These are phyloP conservation scores for Diplodia seriata DNA, from an alignment of 2,329 filamentous ascomycete species.

Conservation along the genomic window DNA sequence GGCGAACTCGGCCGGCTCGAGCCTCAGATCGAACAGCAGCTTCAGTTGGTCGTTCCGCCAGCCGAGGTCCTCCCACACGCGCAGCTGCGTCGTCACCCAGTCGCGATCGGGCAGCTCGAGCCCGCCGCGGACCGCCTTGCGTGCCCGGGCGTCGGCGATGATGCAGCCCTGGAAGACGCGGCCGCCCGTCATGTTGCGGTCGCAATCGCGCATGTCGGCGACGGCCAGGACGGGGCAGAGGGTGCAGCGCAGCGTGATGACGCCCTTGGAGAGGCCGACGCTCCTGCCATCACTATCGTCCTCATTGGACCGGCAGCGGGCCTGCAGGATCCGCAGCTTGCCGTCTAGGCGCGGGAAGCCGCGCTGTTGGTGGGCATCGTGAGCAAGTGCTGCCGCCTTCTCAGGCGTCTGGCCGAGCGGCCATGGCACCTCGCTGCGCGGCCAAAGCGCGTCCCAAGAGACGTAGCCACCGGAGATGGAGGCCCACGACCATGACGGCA, in stretches of 20 bases:
- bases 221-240: slow-evolving; percentile 21
- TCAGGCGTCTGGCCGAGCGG: background rate
- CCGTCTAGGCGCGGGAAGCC: slow-evolving; percentile 8
- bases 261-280: slow-evolving; percentile 8
- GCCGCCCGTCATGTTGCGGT: background rate
- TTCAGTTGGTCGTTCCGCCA: slow-evolving; percentile 23
- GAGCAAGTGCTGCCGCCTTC: background rate
- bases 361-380: background rate
- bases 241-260: slow-evolving; percentile 24
- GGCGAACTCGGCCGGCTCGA: background rate
- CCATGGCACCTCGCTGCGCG: slow-evolving; percentile 12
- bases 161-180: slow-evolving; percentile 23
- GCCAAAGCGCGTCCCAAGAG: slow-evolving; percentile 24
- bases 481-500: slow-evolving; percentile 19
- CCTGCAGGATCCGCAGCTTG: slow-evolving; percentile 6
- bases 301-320: background rate
- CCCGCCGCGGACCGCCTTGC: background rate
- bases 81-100: slow-evolving; percentile 20
- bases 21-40: slow-evolving; percentile 15
- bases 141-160: slow-evolving; percentile 11
- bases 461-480: slow-evolving; percentile 20
- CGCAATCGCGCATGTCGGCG: background rate
- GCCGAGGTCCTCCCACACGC: slow-evolving; percentile 27
- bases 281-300: background rate
- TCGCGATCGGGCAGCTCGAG: slow-evolving; percentile 13